phyloP scores from a whole-genome alignment of 768 basidiomycete species.

The Tubosaeta brunneosetosa region DNA sequence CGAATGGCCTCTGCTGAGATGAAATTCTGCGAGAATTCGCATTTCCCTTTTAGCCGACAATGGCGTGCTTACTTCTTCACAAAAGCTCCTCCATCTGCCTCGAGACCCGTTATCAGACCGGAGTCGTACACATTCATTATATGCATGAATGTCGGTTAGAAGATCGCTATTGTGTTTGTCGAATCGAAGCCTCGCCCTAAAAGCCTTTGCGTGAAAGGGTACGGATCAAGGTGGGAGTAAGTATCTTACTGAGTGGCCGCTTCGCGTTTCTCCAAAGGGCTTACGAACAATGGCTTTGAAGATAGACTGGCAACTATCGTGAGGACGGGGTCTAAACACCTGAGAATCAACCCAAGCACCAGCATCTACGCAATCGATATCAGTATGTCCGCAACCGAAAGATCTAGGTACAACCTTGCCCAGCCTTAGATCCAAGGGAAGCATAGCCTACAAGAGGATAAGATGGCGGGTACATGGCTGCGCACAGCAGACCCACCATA shows the following conservation, averaged over 20 bases:
- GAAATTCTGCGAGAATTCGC: conserved; percentile 56
- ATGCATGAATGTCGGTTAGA: conserved; percentile 76
- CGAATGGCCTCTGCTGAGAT: conserved; percentile 69
- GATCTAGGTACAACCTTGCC: conserved; percentile 54
- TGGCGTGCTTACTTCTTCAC: conserved; percentile 51
- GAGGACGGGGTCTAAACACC: conserved; percentile 74
- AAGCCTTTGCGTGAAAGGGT: neutral
- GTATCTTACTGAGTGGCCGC: conserved; percentile 61
- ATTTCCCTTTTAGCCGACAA: neutral
- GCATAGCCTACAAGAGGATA: conserved; percentile 50
- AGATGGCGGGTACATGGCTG: neutral
- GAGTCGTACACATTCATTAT: conserved; percentile 54
- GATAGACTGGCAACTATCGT: conserved; percentile 82
- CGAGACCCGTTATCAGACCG: conserved; percentile 48
- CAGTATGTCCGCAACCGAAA: neutral
- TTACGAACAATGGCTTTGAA: conserved; percentile 82
- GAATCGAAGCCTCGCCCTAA: conserved; percentile 71
- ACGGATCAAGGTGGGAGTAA: neutral
- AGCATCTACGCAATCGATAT: conserved; percentile 60
- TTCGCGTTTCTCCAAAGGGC: conserved; percentile 78
- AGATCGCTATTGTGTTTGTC: conserved; percentile 74
- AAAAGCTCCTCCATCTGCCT: conserved; percentile 50
- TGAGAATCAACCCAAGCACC: conserved; percentile 77
- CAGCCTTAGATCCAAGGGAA: conserved; percentile 85
- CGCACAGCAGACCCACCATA: conserved; percentile 43